phyloP scores from a whole-genome alignment of 441 rosid genomes.

The Corymbia calophylla region DNA sequence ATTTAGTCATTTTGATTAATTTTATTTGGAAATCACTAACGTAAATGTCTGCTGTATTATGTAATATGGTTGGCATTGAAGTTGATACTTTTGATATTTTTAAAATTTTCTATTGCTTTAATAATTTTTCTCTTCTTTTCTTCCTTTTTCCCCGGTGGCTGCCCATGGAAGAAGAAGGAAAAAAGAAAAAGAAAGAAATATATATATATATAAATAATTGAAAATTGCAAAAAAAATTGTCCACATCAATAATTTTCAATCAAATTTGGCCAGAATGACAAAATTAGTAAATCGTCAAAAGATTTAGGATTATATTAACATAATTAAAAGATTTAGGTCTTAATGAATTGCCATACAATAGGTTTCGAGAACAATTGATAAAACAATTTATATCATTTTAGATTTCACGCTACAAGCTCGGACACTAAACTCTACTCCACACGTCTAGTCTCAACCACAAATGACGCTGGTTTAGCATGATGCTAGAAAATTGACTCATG shows the following conservation, averaged over 20 bases:
- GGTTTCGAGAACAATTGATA: not conserved
- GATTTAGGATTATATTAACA: accelerated
- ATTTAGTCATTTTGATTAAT: too few species aligned
- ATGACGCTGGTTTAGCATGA: not conserved
- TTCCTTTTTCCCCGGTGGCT: too few species aligned
- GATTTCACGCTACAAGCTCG: not conserved
- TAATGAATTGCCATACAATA: too few species aligned
- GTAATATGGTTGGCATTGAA: too few species aligned
- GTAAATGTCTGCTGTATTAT: accelerated
- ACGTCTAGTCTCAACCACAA: not conserved
- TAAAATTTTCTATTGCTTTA: too few species aligned
- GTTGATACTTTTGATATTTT: too few species aligned
- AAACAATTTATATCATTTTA: not conserved
- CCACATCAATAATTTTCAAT: accelerated
- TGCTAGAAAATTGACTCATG: not conserved
- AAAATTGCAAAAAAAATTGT: too few species aligned
- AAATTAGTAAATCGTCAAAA: not conserved
- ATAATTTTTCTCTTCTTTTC: too few species aligned
- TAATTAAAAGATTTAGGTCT: not conserved
- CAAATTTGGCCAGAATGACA: accelerated
- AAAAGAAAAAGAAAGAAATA: too few species aligned
- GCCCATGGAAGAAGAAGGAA: too few species aligned
- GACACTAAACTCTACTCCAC: not conserved
- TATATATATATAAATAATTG: too few species aligned
- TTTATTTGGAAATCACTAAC: not conserved